phyloP scores from a whole-genome alignment of 805 yeast genomes.

The Zygotorulaspora sp. region DNA sequence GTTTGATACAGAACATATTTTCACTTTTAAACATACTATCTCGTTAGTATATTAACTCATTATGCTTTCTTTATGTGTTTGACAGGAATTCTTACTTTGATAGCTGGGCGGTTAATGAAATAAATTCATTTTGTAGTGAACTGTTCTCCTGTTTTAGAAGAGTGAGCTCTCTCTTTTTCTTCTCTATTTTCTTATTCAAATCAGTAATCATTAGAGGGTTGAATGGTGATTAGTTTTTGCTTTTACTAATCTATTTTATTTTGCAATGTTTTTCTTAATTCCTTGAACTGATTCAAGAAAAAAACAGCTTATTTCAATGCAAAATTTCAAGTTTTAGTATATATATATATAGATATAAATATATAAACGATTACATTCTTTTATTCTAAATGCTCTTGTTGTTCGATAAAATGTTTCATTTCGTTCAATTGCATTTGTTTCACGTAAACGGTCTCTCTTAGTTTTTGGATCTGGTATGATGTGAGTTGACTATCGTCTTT shows the following conservation, averaged over 20 bases:
- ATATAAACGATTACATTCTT: not conserved
- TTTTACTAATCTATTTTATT: no score
- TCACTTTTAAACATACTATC: no score
- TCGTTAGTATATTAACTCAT: no score
- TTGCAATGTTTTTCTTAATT: no score
- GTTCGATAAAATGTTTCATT: constrained; percentile 20
- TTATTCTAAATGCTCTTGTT: constrained; percentile 2
- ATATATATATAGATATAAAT: not conserved
- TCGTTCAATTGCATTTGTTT: constrained; percentile 27
- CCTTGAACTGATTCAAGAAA: not conserved
- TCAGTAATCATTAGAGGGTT: no score
- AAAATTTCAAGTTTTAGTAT: not conserved
- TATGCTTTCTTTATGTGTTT: not conserved
- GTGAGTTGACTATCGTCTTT: constrained; percentile 5
- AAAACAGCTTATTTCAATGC: not conserved
- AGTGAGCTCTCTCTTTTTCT: constrained; percentile 7
- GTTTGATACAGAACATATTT: no score
- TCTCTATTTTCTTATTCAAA: not conserved
- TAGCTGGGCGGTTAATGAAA: constrained; percentile 9
- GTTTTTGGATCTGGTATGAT: constrained; percentile 22
- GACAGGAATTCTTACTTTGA: constrained; percentile 11
- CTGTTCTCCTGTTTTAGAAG: constrained; percentile 4
- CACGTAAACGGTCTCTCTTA: constrained; percentile 27
- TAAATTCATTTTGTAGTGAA: constrained; percentile 9
- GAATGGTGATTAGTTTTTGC: no score